Evolutionary conservation across 257 asterid species (phyloP), one percentile per base, ranked within the genome.

Genomic region (Gynochthodes officinalis): DNA sequence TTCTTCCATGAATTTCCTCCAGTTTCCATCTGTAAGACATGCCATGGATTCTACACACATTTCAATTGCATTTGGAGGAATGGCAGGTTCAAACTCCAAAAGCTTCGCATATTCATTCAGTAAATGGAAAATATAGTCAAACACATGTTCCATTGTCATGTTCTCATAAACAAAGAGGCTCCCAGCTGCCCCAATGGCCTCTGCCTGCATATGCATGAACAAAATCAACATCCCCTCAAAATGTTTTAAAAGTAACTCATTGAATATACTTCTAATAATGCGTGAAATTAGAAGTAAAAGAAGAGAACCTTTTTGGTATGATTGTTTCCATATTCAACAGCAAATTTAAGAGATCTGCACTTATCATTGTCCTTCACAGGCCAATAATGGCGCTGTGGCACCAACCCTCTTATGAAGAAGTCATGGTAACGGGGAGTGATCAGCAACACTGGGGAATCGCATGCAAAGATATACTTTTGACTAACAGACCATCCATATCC

Each of bases 401-500:
- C 58, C 92, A 93, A 81, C 61, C 92, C 90, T 78, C 98, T 83
- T 50, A 75, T 69, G 89, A 91, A 89, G 82, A 93, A 93, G 81
- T 93, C 98, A 25, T 93, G 67, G 85, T 77, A 91, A 21, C 86
- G 92, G 23, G 69, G 94, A 0, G 89, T 88, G 74, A 91, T 64
- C n/a, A 85, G 80, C 82, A 93, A 76, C 18, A 90, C 84, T 1
- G 97, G 92, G 0, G 98, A 93, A 70, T 93, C 70, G 49, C 98
- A 93, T 5, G 97, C 98, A 2, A 93, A 77, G 33, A 93, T 93
- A 37, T 90, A 93, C 57, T 93, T 93, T 59, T 93, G 94, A 35
- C 98, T 93, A 67, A 89, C 97, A 0, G 98, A 91, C 96, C 97
- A 91, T 3, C 88, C 96, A 81, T 80, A 85, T 76, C 98, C 98